phyloP scores from a whole-genome alignment of 1,284 basidiomycete species.

The Mixia osmundae region DNA sequence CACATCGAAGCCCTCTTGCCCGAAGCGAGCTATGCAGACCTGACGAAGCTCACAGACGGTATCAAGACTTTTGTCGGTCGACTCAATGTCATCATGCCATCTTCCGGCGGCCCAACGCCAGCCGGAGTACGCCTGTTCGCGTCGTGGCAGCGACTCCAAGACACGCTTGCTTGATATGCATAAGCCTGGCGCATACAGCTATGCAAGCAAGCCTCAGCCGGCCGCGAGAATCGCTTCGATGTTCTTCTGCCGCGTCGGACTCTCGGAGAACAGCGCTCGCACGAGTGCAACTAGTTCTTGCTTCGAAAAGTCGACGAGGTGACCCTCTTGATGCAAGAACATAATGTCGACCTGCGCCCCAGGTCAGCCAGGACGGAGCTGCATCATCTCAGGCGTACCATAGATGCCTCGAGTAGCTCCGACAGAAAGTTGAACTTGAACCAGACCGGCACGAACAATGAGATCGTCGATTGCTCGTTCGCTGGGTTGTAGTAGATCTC shows the following conservation, averaged over 20 bases:
- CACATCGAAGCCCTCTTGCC: no score
- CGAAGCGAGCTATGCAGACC: no score
- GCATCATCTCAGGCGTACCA: slow-evolving; percentile 27
- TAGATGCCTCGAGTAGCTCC: slow-evolving; percentile 71
- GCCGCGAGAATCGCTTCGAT: slow-evolving; percentile 41
- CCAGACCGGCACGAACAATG: slow-evolving; percentile 53
- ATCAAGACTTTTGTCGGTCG: no score
- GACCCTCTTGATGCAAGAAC: slow-evolving; percentile 75
- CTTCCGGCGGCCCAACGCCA: no score
- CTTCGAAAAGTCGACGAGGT: slow-evolving; percentile 68
- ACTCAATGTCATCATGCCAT: no score
- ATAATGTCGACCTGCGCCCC: slow-evolving; percentile 40
- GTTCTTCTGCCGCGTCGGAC: slow-evolving; percentile 51
- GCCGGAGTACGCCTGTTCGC: no score
- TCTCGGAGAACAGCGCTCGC: slow-evolving; percentile 72
- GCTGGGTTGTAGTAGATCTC: slow-evolving; percentile 34
- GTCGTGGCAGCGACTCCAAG: no score
- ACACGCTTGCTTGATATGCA: no score
- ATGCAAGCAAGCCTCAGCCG: no score
- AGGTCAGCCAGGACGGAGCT: not conserved
- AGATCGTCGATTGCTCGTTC: slow-evolving; percentile 4
- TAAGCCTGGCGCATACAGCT: no score
- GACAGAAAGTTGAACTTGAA: slow-evolving; percentile 80
- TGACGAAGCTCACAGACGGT: no score
- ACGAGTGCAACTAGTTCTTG: slow-evolving; percentile 63